Evolutionary conservation across 1,284 basidiomycete species (phyloP).

Genomic region (Serendipita sp.): DNA sequence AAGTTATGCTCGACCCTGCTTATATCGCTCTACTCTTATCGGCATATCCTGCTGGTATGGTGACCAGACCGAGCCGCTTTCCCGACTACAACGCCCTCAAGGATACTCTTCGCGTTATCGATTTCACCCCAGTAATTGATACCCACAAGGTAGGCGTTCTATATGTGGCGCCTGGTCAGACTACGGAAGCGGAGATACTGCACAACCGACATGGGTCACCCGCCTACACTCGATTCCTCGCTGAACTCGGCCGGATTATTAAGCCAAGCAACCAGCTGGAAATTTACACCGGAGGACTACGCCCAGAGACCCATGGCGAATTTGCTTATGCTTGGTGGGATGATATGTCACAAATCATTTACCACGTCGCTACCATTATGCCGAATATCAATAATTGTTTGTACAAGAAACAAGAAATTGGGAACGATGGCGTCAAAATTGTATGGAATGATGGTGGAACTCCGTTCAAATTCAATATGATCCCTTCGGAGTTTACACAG

Average conservation of each 20-base stretch:
- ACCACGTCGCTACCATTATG: slow-evolving; percentile 97
- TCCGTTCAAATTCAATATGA: slow-evolving; percentile 82
- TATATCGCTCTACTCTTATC: slow-evolving; percentile 83
- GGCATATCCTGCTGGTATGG: slow-evolving; percentile 48
- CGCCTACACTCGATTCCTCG: slow-evolving; percentile 85
- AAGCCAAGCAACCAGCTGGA: slow-evolving; percentile 83
- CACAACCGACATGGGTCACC: slow-evolving; percentile 87
- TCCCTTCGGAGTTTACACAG: slow-evolving; percentile 89
- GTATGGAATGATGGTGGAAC: slow-evolving; percentile 92
- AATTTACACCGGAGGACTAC: slow-evolving; percentile 88
- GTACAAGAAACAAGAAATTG: slow-evolving; percentile 85
- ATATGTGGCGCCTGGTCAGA: slow-evolving; percentile 90
- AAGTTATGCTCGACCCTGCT: slow-evolving; percentile 72
- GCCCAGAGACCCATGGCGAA: slow-evolving; percentile 79
- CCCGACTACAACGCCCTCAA: slow-evolving; percentile 36
- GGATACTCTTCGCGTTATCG: slow-evolving; percentile 59
- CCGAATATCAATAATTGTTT: slow-evolving; percentile 51
- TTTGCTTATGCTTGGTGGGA: slow-evolving; percentile 99
- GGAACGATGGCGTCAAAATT: slow-evolving; percentile 90
- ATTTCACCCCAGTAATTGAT: slow-evolving; percentile 88
- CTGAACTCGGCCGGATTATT: slow-evolving; percentile 79
- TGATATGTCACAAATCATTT: slow-evolving; percentile 89
- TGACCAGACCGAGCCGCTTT: slow-evolving; percentile 26
- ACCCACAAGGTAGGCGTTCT: slow-evolving; percentile 94
- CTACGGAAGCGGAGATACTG: slow-evolving; percentile 73